Conservation (phyloP, 352 stramenopile genomes). For the Pythium insidiosum region DNA sequence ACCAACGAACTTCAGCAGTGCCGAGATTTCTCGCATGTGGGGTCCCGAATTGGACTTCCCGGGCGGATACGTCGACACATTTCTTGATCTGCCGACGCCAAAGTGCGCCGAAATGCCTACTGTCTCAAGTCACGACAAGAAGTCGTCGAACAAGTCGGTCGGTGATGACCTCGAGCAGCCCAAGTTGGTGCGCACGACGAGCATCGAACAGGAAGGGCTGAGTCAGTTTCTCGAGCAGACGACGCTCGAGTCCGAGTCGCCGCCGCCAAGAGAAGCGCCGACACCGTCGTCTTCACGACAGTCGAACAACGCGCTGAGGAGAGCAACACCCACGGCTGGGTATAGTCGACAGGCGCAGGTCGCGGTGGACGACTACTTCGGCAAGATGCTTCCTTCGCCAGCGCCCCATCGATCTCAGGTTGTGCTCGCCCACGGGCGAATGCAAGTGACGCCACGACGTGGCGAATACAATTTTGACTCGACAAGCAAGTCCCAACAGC, state of each 20-base stretch:
- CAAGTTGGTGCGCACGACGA: constrained; percentile 53
- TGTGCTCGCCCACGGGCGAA: not conserved
- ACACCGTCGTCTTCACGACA: constrained; percentile 1
- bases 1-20: constrained; percentile 48
- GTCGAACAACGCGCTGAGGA: not conserved
- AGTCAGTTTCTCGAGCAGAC: constrained; percentile 71
- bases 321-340: no score
- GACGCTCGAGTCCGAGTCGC: constrained; percentile 23
- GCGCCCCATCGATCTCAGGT: not conserved
- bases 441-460: constrained; percentile 22
- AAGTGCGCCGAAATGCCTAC: constrained; percentile 37
- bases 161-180: constrained; percentile 29
- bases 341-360: constrained; percentile 14
- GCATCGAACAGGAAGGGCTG: constrained; percentile 69
- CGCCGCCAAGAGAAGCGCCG: constrained; percentile 13
- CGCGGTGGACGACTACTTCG: constrained; percentile 52
- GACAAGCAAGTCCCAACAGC: no score
- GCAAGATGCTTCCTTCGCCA: constrained; percentile 20
- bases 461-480: constrained; percentile 28
- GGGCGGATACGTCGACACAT: constrained; percentile 52
- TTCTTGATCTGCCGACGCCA: constrained; percentile 67
- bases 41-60: constrained; percentile 53
- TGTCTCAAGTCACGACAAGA: not conserved
- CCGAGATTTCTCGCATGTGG: constrained; percentile 42
- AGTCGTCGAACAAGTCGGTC: not conserved